These are phyloP conservation scores for Aspergillus persii DNA, from an alignment of 2,329 filamentous ascomycete genomes.

Conservation along the genomic window DNA sequence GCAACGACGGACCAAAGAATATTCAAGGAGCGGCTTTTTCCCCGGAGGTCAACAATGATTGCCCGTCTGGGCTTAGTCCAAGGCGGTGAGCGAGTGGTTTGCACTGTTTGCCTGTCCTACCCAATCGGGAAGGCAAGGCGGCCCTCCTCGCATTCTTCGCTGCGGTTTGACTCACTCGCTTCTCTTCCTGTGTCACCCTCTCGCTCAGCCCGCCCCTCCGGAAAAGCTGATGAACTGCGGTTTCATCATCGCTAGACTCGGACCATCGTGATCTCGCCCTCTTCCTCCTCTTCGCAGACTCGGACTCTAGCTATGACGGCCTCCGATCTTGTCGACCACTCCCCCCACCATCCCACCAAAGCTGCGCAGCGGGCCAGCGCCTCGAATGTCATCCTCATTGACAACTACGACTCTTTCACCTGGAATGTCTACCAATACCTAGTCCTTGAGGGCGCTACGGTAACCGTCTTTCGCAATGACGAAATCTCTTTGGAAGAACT, in stretches of 20 bases:
- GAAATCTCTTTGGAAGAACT: conserved; percentile 83
- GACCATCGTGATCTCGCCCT: neutral
- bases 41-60: conserved; percentile 38
- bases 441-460: conserved; percentile 87
- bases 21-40: conserved; percentile 27
- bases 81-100: conserved; percentile 29
- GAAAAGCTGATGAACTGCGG: neutral
- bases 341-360: conserved; percentile 73
- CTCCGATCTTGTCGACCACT: conserved; percentile 69
- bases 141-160: conserved; percentile 1
- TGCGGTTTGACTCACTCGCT: neutral
- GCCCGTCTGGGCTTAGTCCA: conserved; percentile 37
- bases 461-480: conserved; percentile 90
- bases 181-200: neutral
- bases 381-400: conserved; percentile 89
- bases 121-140: conserved; percentile 16
- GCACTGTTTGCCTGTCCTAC: conserved; percentile 16
- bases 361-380: conserved; percentile 72
- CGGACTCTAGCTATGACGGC: conserved; percentile 29
- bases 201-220: neutral
- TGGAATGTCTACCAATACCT: conserved; percentile 99
- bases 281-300: neutral
- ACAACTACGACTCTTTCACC: conserved; percentile 99
- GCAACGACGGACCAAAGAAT: conserved; percentile 23
- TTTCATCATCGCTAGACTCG: too few relatives aligned